Base-by-base conservation (phyloP, 371 early-diverging fungal genomes). In the Mortierella sp. region DNA sequence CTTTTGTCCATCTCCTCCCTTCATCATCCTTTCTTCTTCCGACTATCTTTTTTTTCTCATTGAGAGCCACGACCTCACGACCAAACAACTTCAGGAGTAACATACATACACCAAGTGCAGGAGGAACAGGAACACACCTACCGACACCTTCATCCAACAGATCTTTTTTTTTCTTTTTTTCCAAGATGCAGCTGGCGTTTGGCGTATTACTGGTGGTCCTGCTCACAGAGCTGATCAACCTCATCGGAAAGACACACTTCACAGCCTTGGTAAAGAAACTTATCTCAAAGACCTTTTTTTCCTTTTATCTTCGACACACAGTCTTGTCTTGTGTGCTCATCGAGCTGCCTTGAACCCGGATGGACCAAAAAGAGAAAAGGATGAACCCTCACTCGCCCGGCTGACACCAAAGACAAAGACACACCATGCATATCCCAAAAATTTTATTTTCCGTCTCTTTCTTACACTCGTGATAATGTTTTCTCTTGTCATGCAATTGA, bases 191-290 rank as follows among this genome's bases (percentile, higher is more conserved):
- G 72, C 83, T 91, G 63, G 86, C 89, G 31, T 79, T 89, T 31
- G 81, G 84, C 55, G 86, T 91, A 58, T 87, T 91, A 44, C 63
- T 90, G 73, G 84, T 90, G 64, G 92, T 90, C 50, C 72, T 90
- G 64, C 77, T 89, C 43, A 87, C 92, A 69, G 92, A 91, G 84
- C 86, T 89, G 66, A 88, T 91, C 58, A 76, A 88, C 53, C 88
- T 88, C 53, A 79, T 90, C 41, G 92, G 92, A 0, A 90, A 90
- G 74, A 86, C 89, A 37, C 88, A 90, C 71, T 80, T 90, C 66
- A 89, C 92, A 50, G 80, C 87, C 47, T 58, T 85, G 74, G 92
- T 90, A 87, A 76, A 34, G n/a, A 37, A 26, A 52, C 26, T 24
- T 10, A 16, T 24, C n/a, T 40, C 11, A 22, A 11, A 19, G 11